A percentile compares a stretch with the other conserved stretches of the same genome.
Evolutionary conservation across 768 basidiomycete genomes (phyloP).

Genomic region (Boletus rubroflammeus): DNA sequence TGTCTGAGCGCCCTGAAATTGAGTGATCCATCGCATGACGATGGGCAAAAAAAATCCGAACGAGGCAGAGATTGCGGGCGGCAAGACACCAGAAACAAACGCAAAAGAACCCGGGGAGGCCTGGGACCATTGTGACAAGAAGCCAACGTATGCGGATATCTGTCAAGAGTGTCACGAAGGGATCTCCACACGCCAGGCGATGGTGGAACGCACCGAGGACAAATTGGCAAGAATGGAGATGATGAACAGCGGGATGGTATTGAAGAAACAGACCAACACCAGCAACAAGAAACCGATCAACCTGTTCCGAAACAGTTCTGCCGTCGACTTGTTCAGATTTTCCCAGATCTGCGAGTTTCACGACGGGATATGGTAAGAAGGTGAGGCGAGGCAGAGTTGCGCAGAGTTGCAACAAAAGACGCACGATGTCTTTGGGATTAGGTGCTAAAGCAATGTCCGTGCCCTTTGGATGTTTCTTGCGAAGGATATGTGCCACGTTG

Average conservation of each 20-base stretch:
- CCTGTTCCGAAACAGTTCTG: conserved; percentile 62
- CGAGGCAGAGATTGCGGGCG: conserved; percentile 80
- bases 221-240: conserved; percentile 93
- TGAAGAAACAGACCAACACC: conserved; percentile 81
- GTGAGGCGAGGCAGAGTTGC: background rate
- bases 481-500: conserved; percentile 70
- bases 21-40: conserved; percentile 79
- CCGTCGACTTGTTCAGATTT: conserved; percentile 76
- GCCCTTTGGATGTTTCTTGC: conserved; percentile 68
- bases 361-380: background rate
- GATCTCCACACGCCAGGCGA: background rate
- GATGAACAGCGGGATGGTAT: conserved; percentile 87
- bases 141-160: conserved; percentile 59
- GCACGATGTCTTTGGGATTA: conserved; percentile 84
- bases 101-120: conserved; percentile 69
- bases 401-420: conserved; percentile 18
- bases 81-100: conserved; percentile 87
- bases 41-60: conserved; percentile 92
- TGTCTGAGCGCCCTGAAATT: conserved; percentile 57
- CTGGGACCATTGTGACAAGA: conserved; percentile 69
- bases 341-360: conserved; percentile 66
- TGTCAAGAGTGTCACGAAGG: conserved; percentile 8
- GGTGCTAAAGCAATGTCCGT: conserved; percentile 73
- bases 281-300: conserved; percentile 78
- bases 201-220: conserved; percentile 53